These are phyloP conservation scores for Aspergillus sp. DNA, from an alignment of 2,329 filamentous ascomycete genomes.

Conservation along the genomic window DNA sequence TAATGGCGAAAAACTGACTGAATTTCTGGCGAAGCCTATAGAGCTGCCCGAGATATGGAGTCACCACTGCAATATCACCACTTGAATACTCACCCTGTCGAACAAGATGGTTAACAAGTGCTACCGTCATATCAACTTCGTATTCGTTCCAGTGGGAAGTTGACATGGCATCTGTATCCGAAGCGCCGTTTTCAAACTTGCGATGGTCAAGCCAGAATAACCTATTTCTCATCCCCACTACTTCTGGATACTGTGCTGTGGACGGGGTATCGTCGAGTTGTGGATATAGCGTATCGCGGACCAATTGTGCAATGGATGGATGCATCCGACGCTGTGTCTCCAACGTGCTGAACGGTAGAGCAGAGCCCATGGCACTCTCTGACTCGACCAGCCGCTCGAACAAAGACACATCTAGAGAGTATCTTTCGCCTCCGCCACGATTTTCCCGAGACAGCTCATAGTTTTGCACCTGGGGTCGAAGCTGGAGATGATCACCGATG, in stretches of 20 bases:
- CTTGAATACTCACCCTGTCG: conserved; percentile 54
- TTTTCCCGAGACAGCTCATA: conserved; percentile 30
- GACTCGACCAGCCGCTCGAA: conserved; percentile 45
- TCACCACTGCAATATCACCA: conserved; percentile 62
- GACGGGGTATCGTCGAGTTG: conserved; percentile 44
- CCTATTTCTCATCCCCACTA: conserved; percentile 41
- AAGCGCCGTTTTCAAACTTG: conserved; percentile 29
- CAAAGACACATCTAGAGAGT: conserved; percentile 42
- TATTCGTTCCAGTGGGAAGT: conserved; percentile 43
- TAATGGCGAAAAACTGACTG: conserved; percentile 48
- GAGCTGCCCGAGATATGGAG: conserved; percentile 50
- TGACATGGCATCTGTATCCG: conserved; percentile 16
- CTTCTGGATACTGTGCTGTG: conserved; percentile 31
- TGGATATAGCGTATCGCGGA: conserved; percentile 52
- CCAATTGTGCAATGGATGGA: conserved; percentile 52
- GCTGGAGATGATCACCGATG: conserved; percentile 40
- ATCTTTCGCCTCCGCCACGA: conserved; percentile 23
- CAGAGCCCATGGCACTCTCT: conserved; percentile 7
- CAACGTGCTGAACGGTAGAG: conserved; percentile 38
- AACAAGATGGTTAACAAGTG: conserved; percentile 57
- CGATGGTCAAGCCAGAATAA: conserved; percentile 48
- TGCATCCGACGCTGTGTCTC: conserved; percentile 58
- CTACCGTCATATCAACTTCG: conserved; percentile 56
- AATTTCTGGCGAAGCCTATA: conserved; percentile 38
- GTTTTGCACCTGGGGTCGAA: conserved; percentile 35